Evolutionary conservation across 805 yeast genomes (phyloP).

Genomic region (Teunomyces tritomae): DNA sequence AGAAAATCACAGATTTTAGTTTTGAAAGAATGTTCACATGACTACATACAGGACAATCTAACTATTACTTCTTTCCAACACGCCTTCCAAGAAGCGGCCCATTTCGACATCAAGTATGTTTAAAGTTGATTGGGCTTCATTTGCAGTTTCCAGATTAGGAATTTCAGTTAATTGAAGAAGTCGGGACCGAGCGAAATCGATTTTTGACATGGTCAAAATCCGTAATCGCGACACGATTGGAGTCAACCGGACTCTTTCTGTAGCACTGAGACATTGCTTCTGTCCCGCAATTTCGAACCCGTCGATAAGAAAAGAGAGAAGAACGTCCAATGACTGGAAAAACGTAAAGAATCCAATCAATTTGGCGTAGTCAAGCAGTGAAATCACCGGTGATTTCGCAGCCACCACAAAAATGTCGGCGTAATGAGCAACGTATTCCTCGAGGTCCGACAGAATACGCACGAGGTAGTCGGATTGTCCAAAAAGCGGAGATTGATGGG

Average conservation of each 20-base stretch:
- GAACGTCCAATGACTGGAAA: slow-evolving; percentile 37
- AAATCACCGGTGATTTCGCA: slow-evolving; percentile 5
- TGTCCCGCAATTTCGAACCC: slow-evolving; percentile 26
- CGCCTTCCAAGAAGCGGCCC: slow-evolving; percentile 39
- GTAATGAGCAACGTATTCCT: slow-evolving; percentile 52
- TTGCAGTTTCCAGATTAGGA: not conserved
- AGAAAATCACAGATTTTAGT: not conserved
- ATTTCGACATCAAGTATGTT: slow-evolving; percentile 32
- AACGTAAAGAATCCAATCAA: slow-evolving; percentile 22
- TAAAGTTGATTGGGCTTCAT: slow-evolving; percentile 3
- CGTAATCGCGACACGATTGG: slow-evolving; percentile 56
- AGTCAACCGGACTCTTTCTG: slow-evolving; percentile 51
- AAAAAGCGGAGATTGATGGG: slow-evolving; percentile 27
- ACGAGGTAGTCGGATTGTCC: slow-evolving; percentile 66
- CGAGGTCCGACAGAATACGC: slow-evolving; percentile 61
- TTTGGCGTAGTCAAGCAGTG: slow-evolving; percentile 9
- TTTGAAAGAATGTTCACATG: not conserved
- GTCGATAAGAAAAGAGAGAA: slow-evolving; percentile 25
- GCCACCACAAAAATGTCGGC: slow-evolving; percentile 12
- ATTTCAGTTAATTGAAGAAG: slow-evolving; percentile 4
- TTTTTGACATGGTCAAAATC: slow-evolving; percentile 30
- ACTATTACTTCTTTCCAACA: slow-evolving; percentile 26
- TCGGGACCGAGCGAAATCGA: slow-evolving; percentile 18
- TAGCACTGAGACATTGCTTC: slow-evolving; percentile 34
- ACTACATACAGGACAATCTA: slow-evolving; percentile 5